phyloP scores from a whole-genome alignment of 441 rosid species.

The Pelargonium fulgidum region DNA sequence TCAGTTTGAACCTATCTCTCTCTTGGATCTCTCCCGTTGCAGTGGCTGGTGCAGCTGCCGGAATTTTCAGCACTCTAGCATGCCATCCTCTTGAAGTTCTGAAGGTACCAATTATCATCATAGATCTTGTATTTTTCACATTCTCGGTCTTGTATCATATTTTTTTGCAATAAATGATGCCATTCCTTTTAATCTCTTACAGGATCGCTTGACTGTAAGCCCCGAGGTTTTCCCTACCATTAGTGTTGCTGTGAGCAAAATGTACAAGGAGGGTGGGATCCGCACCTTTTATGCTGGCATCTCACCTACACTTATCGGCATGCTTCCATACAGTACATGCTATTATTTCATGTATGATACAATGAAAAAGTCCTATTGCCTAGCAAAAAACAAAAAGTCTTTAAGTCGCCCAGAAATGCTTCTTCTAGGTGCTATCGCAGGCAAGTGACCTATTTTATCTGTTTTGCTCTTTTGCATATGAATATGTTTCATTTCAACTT shows the following conservation, averaged over 20 bases:
- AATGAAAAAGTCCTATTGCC: slow-evolving; percentile 64
- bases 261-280: slow-evolving; percentile 70
- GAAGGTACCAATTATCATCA: slow-evolving; percentile 42
- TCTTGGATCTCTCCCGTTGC: slow-evolving; percentile 93
- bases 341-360: slow-evolving; percentile 90
- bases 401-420: slow-evolving; percentile 89
- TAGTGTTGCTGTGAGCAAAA: slow-evolving; percentile 66
- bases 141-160: not conserved
- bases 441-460: slow-evolving; percentile 26
- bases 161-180: slow-evolving; percentile 12
- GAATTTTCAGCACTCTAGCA: slow-evolving; percentile 73
- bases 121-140: not conserved
- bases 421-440: slow-evolving; percentile 75
- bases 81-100: slow-evolving; percentile 98
- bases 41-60: slow-evolving; percentile 96
- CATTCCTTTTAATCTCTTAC: slow-evolving; percentile 25
- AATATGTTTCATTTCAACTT: not conserved
- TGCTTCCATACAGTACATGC: slow-evolving; percentile 98
- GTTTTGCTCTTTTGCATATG: not conserved
- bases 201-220: slow-evolving; percentile 92
- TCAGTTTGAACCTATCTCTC: slow-evolving; percentile 54
- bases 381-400: slow-evolving; percentile 63
- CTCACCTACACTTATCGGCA: slow-evolving; percentile 79
- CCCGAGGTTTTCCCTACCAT: slow-evolving; percentile 75
- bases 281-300: slow-evolving; percentile 80